Evolutionary conservation across 345 rosid species (phyloP).

Genomic region (Litchi chinensis): DNA sequence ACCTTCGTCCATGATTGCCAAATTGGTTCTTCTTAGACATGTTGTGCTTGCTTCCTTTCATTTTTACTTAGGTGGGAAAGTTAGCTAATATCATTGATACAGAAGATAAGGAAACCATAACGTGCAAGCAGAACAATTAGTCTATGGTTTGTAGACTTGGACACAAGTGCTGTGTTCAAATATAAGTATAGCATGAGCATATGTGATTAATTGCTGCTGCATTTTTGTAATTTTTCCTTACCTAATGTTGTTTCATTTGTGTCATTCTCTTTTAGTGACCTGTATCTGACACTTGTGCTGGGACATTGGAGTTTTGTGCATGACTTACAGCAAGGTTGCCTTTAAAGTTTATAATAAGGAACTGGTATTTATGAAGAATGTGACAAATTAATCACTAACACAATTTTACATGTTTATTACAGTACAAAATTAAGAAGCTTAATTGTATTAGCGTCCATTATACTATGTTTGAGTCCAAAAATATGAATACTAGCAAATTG

Average conservation of each 20-base stretch:
- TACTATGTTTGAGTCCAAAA: not conserved
- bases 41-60: not conserved
- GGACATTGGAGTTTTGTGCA: slow-evolving; percentile 5
- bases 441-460: not conserved
- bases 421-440: not conserved
- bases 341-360: not conserved
- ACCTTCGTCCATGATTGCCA: not conserved
- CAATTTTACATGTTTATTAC: not conserved
- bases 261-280: slow-evolving; percentile 2
- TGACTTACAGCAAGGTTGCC: not conserved
- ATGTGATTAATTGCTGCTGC: slow-evolving; percentile 2
- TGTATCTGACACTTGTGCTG: slow-evolving; percentile 8
- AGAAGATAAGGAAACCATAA: not conserved
- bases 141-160: not conserved
- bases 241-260: not conserved
- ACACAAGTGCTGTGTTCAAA: not conserved
- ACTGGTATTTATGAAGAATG: not conserved
- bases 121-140: not conserved
- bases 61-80: not conserved
- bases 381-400: not conserved
- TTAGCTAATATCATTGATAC: not conserved
- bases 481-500: not conserved
- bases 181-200: not conserved
- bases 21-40: not conserved
- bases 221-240: not conserved